Conservation (phyloP, 2,329 filamentous ascomycete genomes). For the Ophiostoma australiae region DNA sequence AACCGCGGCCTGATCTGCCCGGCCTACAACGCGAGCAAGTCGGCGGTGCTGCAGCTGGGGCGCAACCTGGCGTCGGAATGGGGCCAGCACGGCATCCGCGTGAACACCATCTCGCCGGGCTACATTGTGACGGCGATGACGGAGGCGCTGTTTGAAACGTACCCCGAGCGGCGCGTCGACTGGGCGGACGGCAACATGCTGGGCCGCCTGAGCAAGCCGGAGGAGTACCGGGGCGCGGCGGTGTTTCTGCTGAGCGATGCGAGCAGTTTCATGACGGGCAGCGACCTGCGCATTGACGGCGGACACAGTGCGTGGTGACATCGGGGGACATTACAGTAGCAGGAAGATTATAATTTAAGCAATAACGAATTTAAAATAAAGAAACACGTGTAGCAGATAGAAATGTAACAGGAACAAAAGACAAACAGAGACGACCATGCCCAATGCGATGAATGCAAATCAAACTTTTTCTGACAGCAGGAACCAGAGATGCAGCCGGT, state of each 20-base stretch:
- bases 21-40: constrained; percentile 75
- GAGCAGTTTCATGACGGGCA: constrained; percentile 65
- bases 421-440: constrained; percentile 2
- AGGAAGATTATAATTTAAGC: not conserved
- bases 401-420: not conserved
- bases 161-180: constrained; percentile 59
- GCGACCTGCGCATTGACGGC: constrained; percentile 65
- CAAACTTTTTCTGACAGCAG: not conserved
- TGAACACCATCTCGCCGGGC: constrained; percentile 76
- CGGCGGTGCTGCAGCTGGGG: constrained; percentile 65
- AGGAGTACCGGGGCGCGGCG: constrained; percentile 67
- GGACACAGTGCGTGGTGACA: constrained; percentile 59
- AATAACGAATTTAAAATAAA: constrained; percentile 4
- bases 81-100: constrained; percentile 66
- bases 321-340: not conserved
- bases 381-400: not conserved
- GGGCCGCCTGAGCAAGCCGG: constrained; percentile 58
- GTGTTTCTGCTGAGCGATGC: constrained; percentile 64
- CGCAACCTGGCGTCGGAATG: constrained; percentile 69
- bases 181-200: constrained; percentile 89
- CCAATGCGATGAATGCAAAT: not conserved
- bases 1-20: constrained; percentile 56
- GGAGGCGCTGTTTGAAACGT: constrained; percentile 68
- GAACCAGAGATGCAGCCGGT: not conserved
- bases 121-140: constrained; percentile 84